Conservation (phyloP, 768 basidiomycete genomes). For the Panus rudis region DNA sequence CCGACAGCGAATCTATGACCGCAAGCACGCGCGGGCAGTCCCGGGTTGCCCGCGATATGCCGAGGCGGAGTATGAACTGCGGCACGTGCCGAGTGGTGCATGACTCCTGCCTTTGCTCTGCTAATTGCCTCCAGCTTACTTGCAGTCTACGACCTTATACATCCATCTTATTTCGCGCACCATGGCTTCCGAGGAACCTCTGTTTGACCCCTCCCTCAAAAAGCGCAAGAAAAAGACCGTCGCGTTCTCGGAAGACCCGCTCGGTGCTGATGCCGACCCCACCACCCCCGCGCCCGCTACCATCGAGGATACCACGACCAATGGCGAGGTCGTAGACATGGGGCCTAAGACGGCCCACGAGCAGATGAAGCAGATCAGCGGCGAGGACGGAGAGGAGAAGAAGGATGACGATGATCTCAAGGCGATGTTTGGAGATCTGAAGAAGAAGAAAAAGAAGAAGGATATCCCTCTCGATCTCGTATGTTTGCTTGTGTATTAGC, state of each 20-base stretch:
- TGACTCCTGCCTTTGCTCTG: background rate
- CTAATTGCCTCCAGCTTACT: background rate
- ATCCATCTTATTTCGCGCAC: slow-evolving; percentile 12
- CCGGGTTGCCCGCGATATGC: slow-evolving; percentile 3
- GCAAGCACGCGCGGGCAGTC: slow-evolving; percentile 10
- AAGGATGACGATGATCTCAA: slow-evolving; percentile 72
- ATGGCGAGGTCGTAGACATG: slow-evolving; percentile 69
- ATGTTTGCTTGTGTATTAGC: slow-evolving; percentile 21
- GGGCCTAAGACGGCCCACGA: slow-evolving; percentile 72
- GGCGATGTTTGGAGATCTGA: slow-evolving; percentile 81
- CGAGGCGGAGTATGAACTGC: slow-evolving; percentile 8
- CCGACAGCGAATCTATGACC: too few relatives aligned
- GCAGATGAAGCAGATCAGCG: slow-evolving; percentile 47
- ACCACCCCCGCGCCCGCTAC: slow-evolving; percentile 69
- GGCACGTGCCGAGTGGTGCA: background rate
- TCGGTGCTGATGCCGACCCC: slow-evolving; percentile 66
- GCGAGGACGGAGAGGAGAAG: slow-evolving; percentile 34
- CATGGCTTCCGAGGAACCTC: slow-evolving; percentile 65
- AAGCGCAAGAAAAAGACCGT: slow-evolving; percentile 87
- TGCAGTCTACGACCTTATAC: slow-evolving; percentile 1
- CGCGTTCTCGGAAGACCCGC: slow-evolving; percentile 78
- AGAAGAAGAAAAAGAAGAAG: slow-evolving; percentile 92
- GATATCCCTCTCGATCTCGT: slow-evolving; percentile 82
- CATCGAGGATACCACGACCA: slow-evolving; percentile 63
- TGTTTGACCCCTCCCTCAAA: slow-evolving; percentile 74